These are phyloP conservation scores for Talinum fruticosum DNA, from an alignment of 148 eudicot species.

Conservation along the genomic window DNA sequence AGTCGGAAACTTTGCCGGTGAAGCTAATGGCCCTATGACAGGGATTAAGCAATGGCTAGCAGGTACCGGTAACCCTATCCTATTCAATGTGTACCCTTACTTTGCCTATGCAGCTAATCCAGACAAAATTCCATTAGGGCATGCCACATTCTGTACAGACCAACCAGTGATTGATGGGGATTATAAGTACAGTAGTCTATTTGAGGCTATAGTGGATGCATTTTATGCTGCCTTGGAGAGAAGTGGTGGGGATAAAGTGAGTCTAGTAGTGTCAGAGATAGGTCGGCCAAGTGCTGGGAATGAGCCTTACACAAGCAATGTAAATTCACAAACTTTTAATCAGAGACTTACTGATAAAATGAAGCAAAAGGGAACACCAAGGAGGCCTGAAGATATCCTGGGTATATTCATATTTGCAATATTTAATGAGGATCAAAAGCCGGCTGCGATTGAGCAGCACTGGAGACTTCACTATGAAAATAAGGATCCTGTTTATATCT, in stretches of 20 bases:
- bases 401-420: slow-evolving; percentile 39
- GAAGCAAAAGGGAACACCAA: slow-evolving; percentile 34
- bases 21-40: not conserved
- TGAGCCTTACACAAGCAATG: slow-evolving; percentile 18
- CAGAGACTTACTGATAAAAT: slow-evolving; percentile 19
- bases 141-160: slow-evolving; percentile 17
- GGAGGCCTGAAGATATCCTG: slow-evolving; percentile 13
- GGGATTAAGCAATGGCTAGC: slow-evolving; percentile 6
- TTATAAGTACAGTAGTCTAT: slow-evolving; percentile 22
- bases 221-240: slow-evolving; percentile 28
- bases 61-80: slow-evolving; percentile 16
- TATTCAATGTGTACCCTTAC: slow-evolving; percentile 27
- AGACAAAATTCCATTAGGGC: slow-evolving; percentile 4
- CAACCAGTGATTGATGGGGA: slow-evolving; percentile 30
- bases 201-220: slow-evolving; percentile 43
- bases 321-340: slow-evolving; percentile 26
- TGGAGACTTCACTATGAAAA: slow-evolving; percentile 36
- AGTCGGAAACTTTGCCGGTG: slow-evolving; percentile 6
- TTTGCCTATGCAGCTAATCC: slow-evolving; percentile 6
- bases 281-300: slow-evolving; percentile 46
- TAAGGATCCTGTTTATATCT: slow-evolving; percentile 19
- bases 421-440: slow-evolving; percentile 42
- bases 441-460: slow-evolving; percentile 32
- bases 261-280: slow-evolving; percentile 26
- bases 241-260: slow-evolving; percentile 1